phyloP scores from a whole-genome alignment of 2,329 filamentous ascomycete genomes.

The Amesomyces nigricolor region DNA sequence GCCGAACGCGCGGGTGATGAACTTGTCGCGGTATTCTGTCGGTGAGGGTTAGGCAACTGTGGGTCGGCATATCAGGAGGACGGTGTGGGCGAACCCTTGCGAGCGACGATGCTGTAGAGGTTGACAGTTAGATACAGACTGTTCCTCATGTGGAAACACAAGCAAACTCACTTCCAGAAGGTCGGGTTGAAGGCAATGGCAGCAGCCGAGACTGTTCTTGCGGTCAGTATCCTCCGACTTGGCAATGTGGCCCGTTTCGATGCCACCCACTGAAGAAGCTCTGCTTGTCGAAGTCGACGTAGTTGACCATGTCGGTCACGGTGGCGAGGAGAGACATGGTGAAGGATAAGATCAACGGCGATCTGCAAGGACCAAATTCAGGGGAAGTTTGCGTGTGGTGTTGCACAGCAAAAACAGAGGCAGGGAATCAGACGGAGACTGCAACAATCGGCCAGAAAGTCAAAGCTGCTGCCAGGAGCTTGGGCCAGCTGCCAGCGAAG shows the following conservation, averaged over 20 bases:
- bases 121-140: slow-evolving; percentile 31
- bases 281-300: slow-evolving; percentile 48
- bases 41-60: slow-evolving; percentile 17
- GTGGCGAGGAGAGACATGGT: slow-evolving; percentile 34
- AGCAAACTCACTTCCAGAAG: slow-evolving; percentile 92
- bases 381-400: not conserved
- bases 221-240: slow-evolving; percentile 20
- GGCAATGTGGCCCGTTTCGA: slow-evolving; percentile 4
- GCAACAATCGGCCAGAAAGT: not conserved
- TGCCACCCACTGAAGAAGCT: slow-evolving; percentile 57
- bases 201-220: slow-evolving; percentile 62
- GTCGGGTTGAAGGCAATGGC: slow-evolving; percentile 92
- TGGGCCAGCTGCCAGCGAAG: not conserved
- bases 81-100: slow-evolving; percentile 56
- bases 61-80: slow-evolving; percentile 11
- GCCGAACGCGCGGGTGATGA: slow-evolving; percentile 80
- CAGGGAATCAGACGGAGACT: not conserved
- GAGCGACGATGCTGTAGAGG: slow-evolving; percentile 65
- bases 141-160: not conserved
- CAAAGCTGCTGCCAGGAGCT: not conserved
- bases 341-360: slow-evolving; percentile 3
- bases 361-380: not conserved
- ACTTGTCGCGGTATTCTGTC: slow-evolving; percentile 83
- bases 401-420: slow-evolving; percentile 1
- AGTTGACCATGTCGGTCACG: slow-evolving; percentile 49